Conservation (phyloP, 805 yeast species). For the Suhomyces sp. region DNA sequence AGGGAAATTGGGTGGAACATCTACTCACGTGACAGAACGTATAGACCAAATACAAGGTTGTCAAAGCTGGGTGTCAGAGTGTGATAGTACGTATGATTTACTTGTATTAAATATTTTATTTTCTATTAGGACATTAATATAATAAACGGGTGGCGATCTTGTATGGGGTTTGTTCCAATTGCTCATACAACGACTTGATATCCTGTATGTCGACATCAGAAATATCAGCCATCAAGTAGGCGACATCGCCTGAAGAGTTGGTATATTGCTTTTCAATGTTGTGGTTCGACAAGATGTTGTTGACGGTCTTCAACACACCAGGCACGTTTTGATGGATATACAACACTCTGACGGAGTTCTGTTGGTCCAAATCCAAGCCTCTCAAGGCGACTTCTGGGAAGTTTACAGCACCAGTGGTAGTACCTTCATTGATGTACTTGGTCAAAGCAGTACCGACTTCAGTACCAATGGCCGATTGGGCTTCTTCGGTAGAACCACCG, state of each 20-base stretch:
- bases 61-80: too few relatives aligned
- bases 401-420: slow-evolving; percentile 92
- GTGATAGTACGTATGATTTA: too few relatives aligned
- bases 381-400: slow-evolving; percentile 97
- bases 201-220: slow-evolving; percentile 78
- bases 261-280: slow-evolving; percentile 97
- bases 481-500: slow-evolving; percentile 99
- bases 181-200: slow-evolving; percentile 79
- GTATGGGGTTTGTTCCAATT: slow-evolving; percentile 84
- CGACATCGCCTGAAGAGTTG: slow-evolving; percentile 94
- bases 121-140: slow-evolving; percentile 44
- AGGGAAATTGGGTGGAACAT: too few relatives aligned
- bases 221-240: slow-evolving; percentile 97
- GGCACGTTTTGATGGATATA: slow-evolving; percentile 98
- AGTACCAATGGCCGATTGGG: slow-evolving; percentile 94
- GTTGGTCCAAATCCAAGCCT: slow-evolving; percentile 81
- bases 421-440: slow-evolving; percentile 94
- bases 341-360: slow-evolving; percentile 85
- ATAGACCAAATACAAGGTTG: too few relatives aligned
- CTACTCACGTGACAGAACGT: too few relatives aligned
- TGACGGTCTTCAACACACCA: slow-evolving; percentile 96
- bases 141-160: slow-evolving; percentile 87
- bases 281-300: slow-evolving; percentile 89
- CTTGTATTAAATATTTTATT: too few relatives aligned
- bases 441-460: slow-evolving; percentile 87